A percentile compares a stretch with the other conserved stretches of the same genome.
These are phyloP conservation scores for Saccharomycopsis hybrid DNA, from an alignment of 1,139 yeast species.

Conservation along the genomic window DNA sequence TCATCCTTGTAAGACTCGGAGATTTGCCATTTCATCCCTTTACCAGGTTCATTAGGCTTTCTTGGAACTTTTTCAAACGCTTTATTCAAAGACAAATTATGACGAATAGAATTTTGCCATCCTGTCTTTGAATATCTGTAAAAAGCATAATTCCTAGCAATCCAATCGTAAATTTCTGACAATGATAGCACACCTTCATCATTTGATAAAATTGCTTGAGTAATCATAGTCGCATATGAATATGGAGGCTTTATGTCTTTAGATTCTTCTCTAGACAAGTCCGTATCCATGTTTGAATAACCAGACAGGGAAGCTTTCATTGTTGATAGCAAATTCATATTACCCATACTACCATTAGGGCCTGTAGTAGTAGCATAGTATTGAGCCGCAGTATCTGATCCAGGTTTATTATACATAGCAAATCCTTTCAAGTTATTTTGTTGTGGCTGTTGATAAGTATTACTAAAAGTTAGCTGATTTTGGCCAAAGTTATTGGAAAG, in stretches of 20 bases:
- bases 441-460: slow-evolving; percentile 2
- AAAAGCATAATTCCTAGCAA: slow-evolving; percentile 79
- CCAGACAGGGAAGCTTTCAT: too few relatives aligned
- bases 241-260: slow-evolving; percentile 95
- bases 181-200: slow-evolving; percentile 83
- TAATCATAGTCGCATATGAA: slow-evolving; percentile 95
- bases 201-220: slow-evolving; percentile 90
- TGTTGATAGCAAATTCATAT: slow-evolving; percentile 14
- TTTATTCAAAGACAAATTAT: slow-evolving; percentile 71
- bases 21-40: slow-evolving; percentile 99
- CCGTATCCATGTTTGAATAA: slow-evolving; percentile 27
- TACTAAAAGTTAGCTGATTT: background rate
- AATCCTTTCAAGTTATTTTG: background rate
- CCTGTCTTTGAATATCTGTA: slow-evolving; percentile 93
- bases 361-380: background rate
- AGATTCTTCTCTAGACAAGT: slow-evolving; percentile 78
- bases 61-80: slow-evolving; percentile 95
- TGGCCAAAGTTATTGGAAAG: background rate
- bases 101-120: slow-evolving; percentile 86
- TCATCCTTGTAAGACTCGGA: slow-evolving; percentile 80
- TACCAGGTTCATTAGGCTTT: slow-evolving; percentile 93
- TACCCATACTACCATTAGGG: background rate
- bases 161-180: slow-evolving; percentile 90
- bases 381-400: background rate
- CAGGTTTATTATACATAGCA: background rate